Conservation (phyloP, 2,329 filamentous ascomycete species). For the Aspergillus melleus region DNA sequence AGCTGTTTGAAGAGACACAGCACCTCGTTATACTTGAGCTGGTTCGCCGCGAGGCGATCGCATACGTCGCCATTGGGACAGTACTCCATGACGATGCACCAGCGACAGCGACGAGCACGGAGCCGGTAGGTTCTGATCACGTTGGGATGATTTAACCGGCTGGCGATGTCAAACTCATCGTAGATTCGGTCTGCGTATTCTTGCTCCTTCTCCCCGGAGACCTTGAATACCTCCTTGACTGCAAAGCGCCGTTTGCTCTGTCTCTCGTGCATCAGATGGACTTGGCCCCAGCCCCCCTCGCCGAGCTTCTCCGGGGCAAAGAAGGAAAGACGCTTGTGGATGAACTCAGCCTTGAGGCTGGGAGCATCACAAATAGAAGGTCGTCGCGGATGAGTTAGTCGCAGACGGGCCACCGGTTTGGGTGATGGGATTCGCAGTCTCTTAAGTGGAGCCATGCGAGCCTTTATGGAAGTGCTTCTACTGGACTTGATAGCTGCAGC, state of each 20-base stretch:
- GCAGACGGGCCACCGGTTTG: not conserved
- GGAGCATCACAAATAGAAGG: not conserved
- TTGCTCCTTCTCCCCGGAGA: slow-evolving; percentile 65
- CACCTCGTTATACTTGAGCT: slow-evolving; percentile 68
- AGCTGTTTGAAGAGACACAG: slow-evolving; percentile 89
- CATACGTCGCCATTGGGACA: slow-evolving; percentile 81
- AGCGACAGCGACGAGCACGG: slow-evolving; percentile 71
- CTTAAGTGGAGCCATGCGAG: slow-evolving; percentile 57
- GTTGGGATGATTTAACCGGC: slow-evolving; percentile 82
- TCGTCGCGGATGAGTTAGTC: not conserved
- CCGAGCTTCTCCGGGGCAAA: slow-evolving; percentile 50
- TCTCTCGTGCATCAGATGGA: slow-evolving; percentile 72
- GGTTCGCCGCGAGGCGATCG: slow-evolving; percentile 68
- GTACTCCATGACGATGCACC: slow-evolving; percentile 94
- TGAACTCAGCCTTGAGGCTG: not conserved
- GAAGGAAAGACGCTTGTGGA: no score
- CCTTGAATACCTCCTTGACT: slow-evolving; percentile 82
- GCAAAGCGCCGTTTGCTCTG: slow-evolving; percentile 64
- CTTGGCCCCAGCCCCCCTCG: slow-evolving; percentile 79
- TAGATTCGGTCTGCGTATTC: slow-evolving; percentile 90
- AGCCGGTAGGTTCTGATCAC: slow-evolving; percentile 78
- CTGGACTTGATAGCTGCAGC: not conserved
- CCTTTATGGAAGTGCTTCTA: not conserved
- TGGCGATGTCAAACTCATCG: slow-evolving; percentile 84
- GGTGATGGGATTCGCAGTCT: not conserved